phyloP scores from a whole-genome alignment of 306 rosid species.

The Cicer chorassanicum region DNA sequence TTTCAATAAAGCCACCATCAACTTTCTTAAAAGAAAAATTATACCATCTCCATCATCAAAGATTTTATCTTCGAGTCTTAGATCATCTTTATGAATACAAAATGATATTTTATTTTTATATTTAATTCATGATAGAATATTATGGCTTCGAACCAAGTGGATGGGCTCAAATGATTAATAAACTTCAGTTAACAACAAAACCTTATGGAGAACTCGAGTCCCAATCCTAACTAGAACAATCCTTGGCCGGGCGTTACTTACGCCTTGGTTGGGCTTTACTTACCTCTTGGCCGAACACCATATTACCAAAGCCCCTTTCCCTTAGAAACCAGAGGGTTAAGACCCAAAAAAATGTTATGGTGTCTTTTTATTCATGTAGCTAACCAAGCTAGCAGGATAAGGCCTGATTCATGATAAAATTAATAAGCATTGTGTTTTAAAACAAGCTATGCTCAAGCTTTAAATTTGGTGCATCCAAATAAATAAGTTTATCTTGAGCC shows the following conservation, averaged over 20 bases:
- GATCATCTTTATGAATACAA: not conserved
- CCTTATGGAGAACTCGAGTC: no score
- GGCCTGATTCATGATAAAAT: no score
- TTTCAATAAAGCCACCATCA: not conserved
- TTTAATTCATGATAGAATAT: not conserved
- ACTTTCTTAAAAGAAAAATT: not conserved
- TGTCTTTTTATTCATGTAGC: not conserved
- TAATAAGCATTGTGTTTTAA: not conserved
- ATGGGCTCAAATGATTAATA: no score
- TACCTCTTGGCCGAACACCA: no score
- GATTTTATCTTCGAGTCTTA: not conserved
- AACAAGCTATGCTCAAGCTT: conserved; percentile 1
- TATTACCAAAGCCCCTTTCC: no score
- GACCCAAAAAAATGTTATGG: no score
- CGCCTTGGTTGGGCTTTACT: no score
- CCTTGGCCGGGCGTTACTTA: no score
- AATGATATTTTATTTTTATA: not conserved
- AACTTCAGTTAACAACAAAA: no score
- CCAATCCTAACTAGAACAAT: no score
- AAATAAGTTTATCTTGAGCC: conserved; percentile 1
- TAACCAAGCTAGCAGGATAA: no score
- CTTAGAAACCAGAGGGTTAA: no score
- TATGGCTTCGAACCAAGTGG: not conserved
- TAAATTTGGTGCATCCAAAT: conserved; percentile 3
- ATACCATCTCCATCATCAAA: not conserved